A percentile compares a stretch with the other conserved stretches of the same genome.
Conservation (phyloP, 176 grass and related monocot genomes). For the Triticum turgidum region DNA sequence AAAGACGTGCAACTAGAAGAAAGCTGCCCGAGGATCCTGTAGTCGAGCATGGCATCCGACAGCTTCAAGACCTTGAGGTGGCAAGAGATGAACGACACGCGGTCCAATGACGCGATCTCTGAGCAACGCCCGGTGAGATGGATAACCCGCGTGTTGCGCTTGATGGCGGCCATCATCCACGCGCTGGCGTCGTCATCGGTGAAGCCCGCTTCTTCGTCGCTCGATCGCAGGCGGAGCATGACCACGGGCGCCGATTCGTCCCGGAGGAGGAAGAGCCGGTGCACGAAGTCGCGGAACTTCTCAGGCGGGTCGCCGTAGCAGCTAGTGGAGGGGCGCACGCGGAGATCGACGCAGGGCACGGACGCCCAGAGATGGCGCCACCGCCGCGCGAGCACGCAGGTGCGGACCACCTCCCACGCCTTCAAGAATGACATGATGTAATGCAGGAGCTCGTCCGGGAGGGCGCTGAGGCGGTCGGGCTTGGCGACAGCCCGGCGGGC, state of each 20-base stretch:
- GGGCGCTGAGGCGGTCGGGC: constrained; percentile 33
- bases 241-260: background rate
- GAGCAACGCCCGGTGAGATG: background rate
- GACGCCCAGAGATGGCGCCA: constrained; percentile 40
- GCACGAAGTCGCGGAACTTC: background rate
- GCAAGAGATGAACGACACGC: background rate
- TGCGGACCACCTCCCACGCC: constrained; percentile 42
- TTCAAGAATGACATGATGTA: constrained; percentile 28
- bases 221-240: constrained; percentile 27
- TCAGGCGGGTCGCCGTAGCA: background rate
- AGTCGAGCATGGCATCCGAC: background rate
- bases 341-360: constrained; percentile 14
- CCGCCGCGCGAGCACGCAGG: constrained; percentile 30
- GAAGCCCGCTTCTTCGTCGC: background rate
- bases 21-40: background rate
- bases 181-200: background rate
- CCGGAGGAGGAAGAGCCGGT: constrained; percentile 3
- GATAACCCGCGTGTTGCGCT: background rate
- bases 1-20: constrained; percentile 21
- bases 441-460: constrained; percentile 32
- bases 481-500: too few relatives aligned
- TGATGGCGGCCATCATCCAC: constrained; percentile 16
- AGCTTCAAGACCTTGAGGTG: constrained; percentile 34
- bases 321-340: background rate
- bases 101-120: background rate